A percentile compares a stretch with the other conserved stretches of the same genome.
Conservation (phyloP, 2,329 filamentous ascomycete genomes). For the Zasmidium citrigriseum region DNA sequence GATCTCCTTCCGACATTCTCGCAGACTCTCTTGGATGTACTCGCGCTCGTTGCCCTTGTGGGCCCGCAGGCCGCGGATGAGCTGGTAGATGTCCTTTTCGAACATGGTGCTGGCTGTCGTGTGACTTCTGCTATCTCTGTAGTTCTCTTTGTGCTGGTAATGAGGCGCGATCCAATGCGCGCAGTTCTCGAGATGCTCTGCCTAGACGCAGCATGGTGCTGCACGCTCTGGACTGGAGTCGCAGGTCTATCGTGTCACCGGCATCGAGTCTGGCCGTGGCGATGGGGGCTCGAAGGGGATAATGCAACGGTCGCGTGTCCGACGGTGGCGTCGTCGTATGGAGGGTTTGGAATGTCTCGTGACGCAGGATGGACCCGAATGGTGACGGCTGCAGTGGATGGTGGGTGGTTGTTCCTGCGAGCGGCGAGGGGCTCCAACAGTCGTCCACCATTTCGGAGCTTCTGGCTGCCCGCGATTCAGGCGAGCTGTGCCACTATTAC, state of each 20-base stretch:
- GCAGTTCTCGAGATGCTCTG: neutral
- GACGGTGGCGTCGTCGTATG: neutral
- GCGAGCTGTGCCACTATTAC: neutral
- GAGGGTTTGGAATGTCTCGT: neutral
- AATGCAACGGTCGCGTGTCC: neutral
- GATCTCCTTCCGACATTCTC: conserved; percentile 94
- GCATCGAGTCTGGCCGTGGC: conserved; percentile 1
- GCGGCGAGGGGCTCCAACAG: neutral
- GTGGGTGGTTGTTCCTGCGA: neutral
- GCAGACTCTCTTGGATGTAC: conserved; percentile 89
- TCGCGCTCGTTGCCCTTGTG: conserved; percentile 94
- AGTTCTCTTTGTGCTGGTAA: neutral
- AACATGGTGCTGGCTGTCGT: conserved; percentile 64
- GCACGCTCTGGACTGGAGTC: neutral
- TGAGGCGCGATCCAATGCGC: conserved; percentile 7
- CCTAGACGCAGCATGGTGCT: conserved; percentile 10
- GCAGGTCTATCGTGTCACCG: neutral
- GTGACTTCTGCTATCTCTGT: neutral
- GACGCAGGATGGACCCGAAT: neutral
- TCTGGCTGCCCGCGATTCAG: neutral
- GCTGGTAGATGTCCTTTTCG: conserved; percentile 98
- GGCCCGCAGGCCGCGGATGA: conserved; percentile 92
- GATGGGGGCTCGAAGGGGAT: neutral
- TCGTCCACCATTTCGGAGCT: too few relatives aligned
- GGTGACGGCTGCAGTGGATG: neutral